Evolutionary conservation across 768 basidiomycete genomes (phyloP).

Genomic region (Mycena epipterygia): DNA sequence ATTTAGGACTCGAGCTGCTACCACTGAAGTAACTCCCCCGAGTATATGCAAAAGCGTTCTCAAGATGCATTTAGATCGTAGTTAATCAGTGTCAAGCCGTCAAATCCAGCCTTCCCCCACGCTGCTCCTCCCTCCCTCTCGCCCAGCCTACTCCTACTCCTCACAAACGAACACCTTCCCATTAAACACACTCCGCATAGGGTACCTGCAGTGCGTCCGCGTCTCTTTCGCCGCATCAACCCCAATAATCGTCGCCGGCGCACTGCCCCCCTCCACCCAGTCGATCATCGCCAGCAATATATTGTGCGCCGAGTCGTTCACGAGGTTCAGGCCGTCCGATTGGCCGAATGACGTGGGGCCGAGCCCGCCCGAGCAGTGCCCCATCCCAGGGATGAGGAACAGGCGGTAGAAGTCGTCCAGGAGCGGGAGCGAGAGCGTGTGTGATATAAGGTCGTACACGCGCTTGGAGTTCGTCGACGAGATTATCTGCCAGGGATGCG

Average conservation of each 20-base stretch:
- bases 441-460: constrained; percentile 35
- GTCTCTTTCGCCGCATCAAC: not conserved
- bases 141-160: not conserved
- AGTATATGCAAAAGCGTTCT: too few relatives aligned
- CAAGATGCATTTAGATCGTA: too few relatives aligned
- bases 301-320: constrained; percentile 24
- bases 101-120: not conserved
- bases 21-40: too few relatives aligned
- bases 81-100: not conserved
- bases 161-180: constrained; percentile 21
- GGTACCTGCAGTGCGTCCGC: constrained; percentile 18
- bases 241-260: constrained; percentile 22
- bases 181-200: constrained; percentile 15
- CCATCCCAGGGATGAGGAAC: constrained; percentile 42
- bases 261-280: constrained; percentile 26
- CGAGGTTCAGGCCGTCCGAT: constrained; percentile 1
- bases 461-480: constrained; percentile 34
- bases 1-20: too few relatives aligned
- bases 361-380: constrained; percentile 37
- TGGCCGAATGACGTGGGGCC: constrained; percentile 34
- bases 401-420: constrained; percentile 43
- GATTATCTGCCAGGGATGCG: constrained; percentile 18
- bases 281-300: constrained; percentile 24
- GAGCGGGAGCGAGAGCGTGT: constrained; percentile 29
- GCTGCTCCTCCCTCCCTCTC: not conserved